These are phyloP conservation scores for Coniochaeta sp. DNA, from an alignment of 2,329 filamentous ascomycete species.

Conservation along the genomic window DNA sequence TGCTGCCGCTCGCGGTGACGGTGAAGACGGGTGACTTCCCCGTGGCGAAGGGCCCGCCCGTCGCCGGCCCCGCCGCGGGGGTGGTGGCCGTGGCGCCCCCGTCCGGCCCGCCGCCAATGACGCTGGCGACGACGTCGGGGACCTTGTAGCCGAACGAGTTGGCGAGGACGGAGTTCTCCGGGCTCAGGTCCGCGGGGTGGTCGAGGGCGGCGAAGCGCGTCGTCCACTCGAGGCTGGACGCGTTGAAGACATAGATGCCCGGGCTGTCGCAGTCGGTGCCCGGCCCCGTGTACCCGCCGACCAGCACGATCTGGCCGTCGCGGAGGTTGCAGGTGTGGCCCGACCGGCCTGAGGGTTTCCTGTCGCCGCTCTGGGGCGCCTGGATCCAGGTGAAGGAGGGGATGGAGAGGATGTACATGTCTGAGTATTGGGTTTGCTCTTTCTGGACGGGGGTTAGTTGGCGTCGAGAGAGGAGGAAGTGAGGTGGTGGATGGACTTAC, in stretches of 20 bases:
- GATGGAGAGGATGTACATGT: constrained; percentile 69
- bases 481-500: constrained; percentile 23
- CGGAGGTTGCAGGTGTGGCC: constrained; percentile 64
- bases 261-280: constrained; percentile 59
- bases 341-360: constrained; percentile 51
- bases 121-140: constrained; percentile 52
- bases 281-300: constrained; percentile 63
- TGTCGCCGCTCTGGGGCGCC: constrained; percentile 46
- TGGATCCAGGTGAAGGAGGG: constrained; percentile 68
- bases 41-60: constrained; percentile 63
- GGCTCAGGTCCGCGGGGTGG: constrained; percentile 34
- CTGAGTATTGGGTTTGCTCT: constrained; percentile 52
- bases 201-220: constrained; percentile 53
- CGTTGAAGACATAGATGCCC: constrained; percentile 68
- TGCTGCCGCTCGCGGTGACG: constrained; percentile 42
- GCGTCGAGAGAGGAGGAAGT: too few relatives aligned
- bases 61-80: constrained; percentile 54
- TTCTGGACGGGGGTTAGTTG: constrained; percentile 19
- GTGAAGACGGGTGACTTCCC: constrained; percentile 65
- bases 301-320: constrained; percentile 63
- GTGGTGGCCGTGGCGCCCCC: constrained; percentile 54
- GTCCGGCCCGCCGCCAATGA: constrained; percentile 20
- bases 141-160: constrained; percentile 60
- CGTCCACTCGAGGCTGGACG: constrained; percentile 56
- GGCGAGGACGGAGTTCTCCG: constrained; percentile 45